A percentile compares a stretch with the other conserved stretches of the same genome.
These are phyloP conservation scores for Penicillium parvum DNA, from an alignment of 495 filamentous ascomycete species.

Conservation along the genomic window DNA sequence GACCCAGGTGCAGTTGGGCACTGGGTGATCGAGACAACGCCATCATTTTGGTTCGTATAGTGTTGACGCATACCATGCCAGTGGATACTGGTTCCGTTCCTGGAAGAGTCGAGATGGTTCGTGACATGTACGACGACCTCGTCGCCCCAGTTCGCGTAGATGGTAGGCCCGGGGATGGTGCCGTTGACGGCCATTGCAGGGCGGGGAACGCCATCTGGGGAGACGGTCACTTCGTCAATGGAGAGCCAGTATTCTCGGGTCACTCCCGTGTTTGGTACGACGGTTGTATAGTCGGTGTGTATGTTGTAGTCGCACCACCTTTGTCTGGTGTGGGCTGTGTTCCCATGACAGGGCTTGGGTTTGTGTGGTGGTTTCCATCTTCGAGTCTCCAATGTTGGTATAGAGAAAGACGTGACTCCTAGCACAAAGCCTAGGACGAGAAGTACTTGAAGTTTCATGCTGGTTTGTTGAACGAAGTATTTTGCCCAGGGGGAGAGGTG, in stretches of 20 bases:
- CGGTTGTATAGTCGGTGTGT: slow-evolving; percentile 47
- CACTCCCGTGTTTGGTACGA: slow-evolving; percentile 38
- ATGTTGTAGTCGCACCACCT: slow-evolving; percentile 42
- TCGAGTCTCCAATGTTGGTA: too few relatives aligned
- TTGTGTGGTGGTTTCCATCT: too few relatives aligned
- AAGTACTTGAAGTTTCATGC: too few relatives aligned
- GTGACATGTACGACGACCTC: slow-evolving; percentile 61
- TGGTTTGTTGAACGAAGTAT: too few relatives aligned
- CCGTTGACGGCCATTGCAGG: slow-evolving; percentile 74
- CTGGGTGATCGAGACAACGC: slow-evolving; percentile 66
- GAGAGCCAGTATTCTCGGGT: slow-evolving; percentile 32
- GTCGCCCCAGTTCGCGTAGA: slow-evolving; percentile 66
- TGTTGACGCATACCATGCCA: slow-evolving; percentile 50
- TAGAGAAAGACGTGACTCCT: too few relatives aligned
- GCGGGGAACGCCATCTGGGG: slow-evolving; percentile 77
- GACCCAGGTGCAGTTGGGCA: slow-evolving; percentile 59
- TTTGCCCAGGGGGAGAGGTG: too few relatives aligned
- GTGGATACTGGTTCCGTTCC: slow-evolving; percentile 54
- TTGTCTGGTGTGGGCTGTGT: slow-evolving; percentile 34
- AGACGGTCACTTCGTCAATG: slow-evolving; percentile 48
- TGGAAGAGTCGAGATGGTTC: slow-evolving; percentile 65
- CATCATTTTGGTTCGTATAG: slow-evolving; percentile 47
- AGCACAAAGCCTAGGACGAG: too few relatives aligned
- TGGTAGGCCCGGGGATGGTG: slow-evolving; percentile 53
- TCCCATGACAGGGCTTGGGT: slow-evolving; percentile 27